A percentile compares a stretch with the other conserved stretches of the same genome.
These are phyloP conservation scores for Penicillium polonicum DNA, from an alignment of 2,329 filamentous ascomycete species.

Conservation along the genomic window DNA sequence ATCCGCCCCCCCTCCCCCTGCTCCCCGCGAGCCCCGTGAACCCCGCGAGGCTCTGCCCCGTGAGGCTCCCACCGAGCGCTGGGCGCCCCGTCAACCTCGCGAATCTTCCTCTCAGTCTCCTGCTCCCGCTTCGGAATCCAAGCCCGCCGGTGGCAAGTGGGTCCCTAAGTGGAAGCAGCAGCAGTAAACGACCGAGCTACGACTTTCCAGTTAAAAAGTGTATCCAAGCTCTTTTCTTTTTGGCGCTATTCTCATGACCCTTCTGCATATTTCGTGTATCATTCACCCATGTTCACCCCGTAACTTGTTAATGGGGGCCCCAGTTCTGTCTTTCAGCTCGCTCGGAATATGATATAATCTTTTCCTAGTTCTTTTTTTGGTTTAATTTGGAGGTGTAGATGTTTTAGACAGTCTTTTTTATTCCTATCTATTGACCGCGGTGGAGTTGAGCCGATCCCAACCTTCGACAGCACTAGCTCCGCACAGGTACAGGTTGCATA, in stretches of 20 bases:
- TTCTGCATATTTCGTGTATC: constrained; percentile 30
- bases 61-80: constrained; percentile 34
- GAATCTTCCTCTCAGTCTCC: constrained; percentile 31
- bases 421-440: not conserved
- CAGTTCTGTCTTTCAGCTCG: constrained; percentile 13
- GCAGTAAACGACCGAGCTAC: constrained; percentile 29
- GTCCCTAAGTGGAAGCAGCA: constrained; percentile 41
- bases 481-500: not conserved
- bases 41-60: constrained; percentile 22
- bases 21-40: constrained; percentile 30
- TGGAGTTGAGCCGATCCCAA: not conserved
- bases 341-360: constrained; percentile 7
- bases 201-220: constrained; percentile 29
- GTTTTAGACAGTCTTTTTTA: not conserved
- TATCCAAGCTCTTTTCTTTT: constrained; percentile 25
- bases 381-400: not conserved
- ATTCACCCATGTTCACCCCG: constrained; percentile 15
- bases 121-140: constrained; percentile 29
- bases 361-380: not conserved
- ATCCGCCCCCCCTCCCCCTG: constrained; percentile 29
- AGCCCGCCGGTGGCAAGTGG: constrained; percentile 34
- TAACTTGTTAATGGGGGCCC: constrained; percentile 7
- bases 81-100: constrained; percentile 32
- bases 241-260: constrained; percentile 28
- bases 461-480: not conserved